These are phyloP conservation scores for Sclerotinia minor DNA, from an alignment of 2,329 filamentous ascomycete species.

Conservation along the genomic window DNA sequence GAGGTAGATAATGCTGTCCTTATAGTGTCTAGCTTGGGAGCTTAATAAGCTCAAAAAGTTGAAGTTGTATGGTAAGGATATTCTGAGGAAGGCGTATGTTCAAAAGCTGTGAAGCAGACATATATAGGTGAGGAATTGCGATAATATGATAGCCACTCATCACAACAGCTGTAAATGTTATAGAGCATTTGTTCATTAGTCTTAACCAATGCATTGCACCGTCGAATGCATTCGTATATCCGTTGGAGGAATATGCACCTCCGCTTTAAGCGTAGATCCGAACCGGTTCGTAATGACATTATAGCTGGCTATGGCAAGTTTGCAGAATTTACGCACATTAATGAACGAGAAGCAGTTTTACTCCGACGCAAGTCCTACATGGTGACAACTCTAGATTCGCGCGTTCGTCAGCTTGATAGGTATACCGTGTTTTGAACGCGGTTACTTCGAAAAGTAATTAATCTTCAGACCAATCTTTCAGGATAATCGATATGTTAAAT, in stretches of 20 bases:
- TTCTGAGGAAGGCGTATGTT: neutral
- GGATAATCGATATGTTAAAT: neutral
- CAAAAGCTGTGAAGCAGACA: neutral
- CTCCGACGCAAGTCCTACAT: neutral
- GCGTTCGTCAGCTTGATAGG: neutral
- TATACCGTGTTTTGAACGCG: neutral
- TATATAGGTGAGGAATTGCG: neutral
- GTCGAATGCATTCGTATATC: neutral
- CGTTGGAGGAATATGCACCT: neutral
- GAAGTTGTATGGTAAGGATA: neutral
- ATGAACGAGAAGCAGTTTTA: neutral
- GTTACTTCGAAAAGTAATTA: neutral
- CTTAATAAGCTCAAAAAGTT: neutral
- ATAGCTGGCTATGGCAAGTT: neutral
- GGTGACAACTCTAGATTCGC: neutral
- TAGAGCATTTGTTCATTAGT: neutral
- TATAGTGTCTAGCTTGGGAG: neutral
- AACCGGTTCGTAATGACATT: neutral
- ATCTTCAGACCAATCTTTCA: neutral
- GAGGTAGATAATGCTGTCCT: neutral
- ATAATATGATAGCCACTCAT: neutral
- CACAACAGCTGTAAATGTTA: neutral
- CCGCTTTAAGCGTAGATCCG: neutral
- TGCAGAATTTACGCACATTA: neutral
- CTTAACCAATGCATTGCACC: neutral